phyloP scores from a whole-genome alignment of 805 yeast species.

The Gaillardinia entomophila region DNA sequence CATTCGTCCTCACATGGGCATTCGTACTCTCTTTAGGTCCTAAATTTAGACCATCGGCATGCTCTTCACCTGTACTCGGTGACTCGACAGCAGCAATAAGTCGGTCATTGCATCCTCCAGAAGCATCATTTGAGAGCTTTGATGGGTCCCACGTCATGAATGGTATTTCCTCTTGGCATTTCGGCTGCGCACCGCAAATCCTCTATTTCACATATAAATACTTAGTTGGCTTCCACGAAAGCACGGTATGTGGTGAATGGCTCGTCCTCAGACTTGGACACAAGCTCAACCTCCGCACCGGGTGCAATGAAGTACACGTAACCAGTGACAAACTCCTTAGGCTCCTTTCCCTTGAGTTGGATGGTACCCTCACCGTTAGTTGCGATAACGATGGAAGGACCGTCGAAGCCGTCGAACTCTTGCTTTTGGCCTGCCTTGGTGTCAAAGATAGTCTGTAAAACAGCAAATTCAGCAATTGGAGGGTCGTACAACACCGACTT shows the following conservation, averaged over 20 bases:
- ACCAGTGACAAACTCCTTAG: constrained; percentile 53
- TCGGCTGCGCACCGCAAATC: no score
- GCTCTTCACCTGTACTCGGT: background rate
- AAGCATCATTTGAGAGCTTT: no score
- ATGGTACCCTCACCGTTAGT: constrained; percentile 75
- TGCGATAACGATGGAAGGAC: constrained; percentile 83
- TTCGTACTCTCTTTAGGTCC: background rate
- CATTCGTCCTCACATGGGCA: no score
- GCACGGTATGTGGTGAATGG: constrained; percentile 84
- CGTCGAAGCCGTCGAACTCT: constrained; percentile 56
- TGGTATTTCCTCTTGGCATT: no score
- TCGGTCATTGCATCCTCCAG: background rate
- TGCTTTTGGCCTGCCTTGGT: constrained; percentile 43
- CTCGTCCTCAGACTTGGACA: constrained; percentile 39
- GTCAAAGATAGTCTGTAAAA: constrained; percentile 71
- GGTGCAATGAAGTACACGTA: constrained; percentile 84
- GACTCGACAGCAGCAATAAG: background rate
- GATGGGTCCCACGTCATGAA: no score
- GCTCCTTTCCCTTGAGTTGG: constrained; percentile 33
- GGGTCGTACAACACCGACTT: constrained; percentile 76
- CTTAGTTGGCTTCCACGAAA: constrained; percentile 57
- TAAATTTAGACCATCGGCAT: background rate
- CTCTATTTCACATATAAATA: background rate
- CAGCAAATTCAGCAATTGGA: constrained; percentile 94
- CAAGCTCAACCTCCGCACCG: constrained; percentile 55